phyloP scores from a whole-genome alignment of 306 rosid genomes.

The Prunus armeniaca region DNA sequence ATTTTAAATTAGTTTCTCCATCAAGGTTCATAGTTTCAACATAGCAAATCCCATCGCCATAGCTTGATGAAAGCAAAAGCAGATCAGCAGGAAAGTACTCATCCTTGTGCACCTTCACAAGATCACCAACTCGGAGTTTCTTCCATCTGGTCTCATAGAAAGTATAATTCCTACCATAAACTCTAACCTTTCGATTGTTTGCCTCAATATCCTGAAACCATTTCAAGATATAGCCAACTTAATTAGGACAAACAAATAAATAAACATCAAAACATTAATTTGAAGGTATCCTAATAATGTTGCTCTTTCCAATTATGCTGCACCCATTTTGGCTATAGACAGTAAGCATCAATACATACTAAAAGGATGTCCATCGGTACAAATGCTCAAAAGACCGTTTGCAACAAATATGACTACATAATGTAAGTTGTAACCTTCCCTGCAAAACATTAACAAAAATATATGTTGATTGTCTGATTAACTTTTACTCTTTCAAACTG shows the following conservation, averaged over 20 bases:
- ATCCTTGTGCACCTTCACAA: conserved; percentile 71
- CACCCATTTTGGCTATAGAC: background rate
- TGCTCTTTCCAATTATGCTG: background rate
- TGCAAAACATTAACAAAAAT: background rate
- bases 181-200: conserved; percentile 63
- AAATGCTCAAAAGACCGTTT: background rate
- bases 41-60: conserved; percentile 79
- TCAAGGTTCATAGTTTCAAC: conserved; percentile 95
- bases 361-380: background rate
- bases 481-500: background rate
- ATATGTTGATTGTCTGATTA: background rate
- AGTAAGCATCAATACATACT: background rate
- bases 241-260: background rate
- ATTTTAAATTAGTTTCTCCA: conserved; percentile 88
- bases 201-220: conserved; percentile 72
- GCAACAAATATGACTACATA: background rate
- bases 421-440: background rate
- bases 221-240: conserved; percentile 23
- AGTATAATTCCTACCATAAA: conserved; percentile 39
- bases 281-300: background rate
- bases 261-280: background rate
- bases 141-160: conserved; percentile 73
- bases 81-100: conserved; percentile 91
- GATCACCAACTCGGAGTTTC: conserved; percentile 81
- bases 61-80: conserved; percentile 71